These are phyloP conservation scores for Viridothelium virens DNA, from an alignment of 495 filamentous ascomycete genomes.

Conservation along the genomic window DNA sequence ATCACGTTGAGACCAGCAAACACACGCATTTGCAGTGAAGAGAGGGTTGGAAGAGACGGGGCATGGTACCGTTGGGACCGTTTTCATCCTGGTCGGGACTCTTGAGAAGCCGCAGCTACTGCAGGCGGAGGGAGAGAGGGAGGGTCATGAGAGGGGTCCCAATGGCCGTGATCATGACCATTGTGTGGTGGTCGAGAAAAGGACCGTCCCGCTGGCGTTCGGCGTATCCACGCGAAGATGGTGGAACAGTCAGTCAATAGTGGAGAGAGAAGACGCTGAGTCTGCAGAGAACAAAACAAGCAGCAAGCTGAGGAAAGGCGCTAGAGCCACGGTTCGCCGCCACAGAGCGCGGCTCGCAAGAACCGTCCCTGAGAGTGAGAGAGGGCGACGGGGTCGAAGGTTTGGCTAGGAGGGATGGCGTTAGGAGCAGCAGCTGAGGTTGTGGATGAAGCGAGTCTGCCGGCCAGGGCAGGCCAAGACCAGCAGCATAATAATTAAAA, in stretches of 20 bases:
- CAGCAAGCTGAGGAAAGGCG: background rate
- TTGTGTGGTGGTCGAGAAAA: conserved; percentile 7
- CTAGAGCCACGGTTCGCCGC: conserved; percentile 6
- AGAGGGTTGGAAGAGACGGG: conserved; percentile 6
- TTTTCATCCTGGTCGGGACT: conserved; percentile 15
- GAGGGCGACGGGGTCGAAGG: conserved; percentile 4
- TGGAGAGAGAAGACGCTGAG: background rate
- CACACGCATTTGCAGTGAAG: background rate
- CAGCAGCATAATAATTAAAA: conserved; percentile 9
- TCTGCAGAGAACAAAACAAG: background rate
- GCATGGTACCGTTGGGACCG: conserved; percentile 15
- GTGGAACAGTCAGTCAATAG: background rate
- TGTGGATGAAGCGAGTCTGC: conserved; percentile 3
- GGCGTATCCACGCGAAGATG: conserved; percentile 8
- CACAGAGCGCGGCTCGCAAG: background rate
- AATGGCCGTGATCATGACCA: conserved; percentile 3
- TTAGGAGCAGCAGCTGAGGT: conserved; percentile 10
- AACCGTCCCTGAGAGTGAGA: background rate
- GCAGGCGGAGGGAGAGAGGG: background rate
- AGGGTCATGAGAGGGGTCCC: conserved; percentile 9
- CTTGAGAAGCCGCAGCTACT: conserved; percentile 1
- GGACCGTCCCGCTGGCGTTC: conserved; percentile 9
- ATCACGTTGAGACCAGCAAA: background rate
- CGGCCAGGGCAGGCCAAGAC: conserved; percentile 1
- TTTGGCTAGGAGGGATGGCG: conserved; percentile 10